A percentile compares a stretch with the other conserved stretches of the same genome.
phyloP scores from a whole-genome alignment of 1,284 basidiomycete species.

The Anthracocystis panici-leucophaei region DNA sequence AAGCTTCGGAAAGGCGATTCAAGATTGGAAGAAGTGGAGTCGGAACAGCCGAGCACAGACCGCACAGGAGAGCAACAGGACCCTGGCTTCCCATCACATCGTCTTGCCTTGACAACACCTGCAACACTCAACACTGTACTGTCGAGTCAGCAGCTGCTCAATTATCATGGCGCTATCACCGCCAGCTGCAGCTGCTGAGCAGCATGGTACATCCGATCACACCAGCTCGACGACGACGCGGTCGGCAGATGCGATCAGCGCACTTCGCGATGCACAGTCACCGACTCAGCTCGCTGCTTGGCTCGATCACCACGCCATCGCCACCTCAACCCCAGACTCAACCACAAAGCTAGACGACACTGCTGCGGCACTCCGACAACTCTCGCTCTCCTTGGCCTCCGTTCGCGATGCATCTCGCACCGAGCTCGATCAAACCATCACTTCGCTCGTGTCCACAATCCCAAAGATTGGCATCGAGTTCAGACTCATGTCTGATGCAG shows the following conservation, averaged over 20 bases:
- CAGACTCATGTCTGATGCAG: constrained; percentile 42
- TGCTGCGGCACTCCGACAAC: constrained; percentile 22
- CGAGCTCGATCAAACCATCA: constrained; percentile 40
- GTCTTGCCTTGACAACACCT: not conserved
- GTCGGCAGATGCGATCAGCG: constrained; percentile 22
- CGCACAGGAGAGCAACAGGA: constrained; percentile 5
- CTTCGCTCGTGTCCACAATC: constrained; percentile 34
- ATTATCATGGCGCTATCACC: constrained; percentile 27
- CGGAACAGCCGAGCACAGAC: constrained; percentile 30
- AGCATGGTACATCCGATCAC: constrained; percentile 17
- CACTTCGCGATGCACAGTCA: constrained; percentile 13
- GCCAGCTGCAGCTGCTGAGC: constrained; percentile 13
- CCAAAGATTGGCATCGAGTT: constrained; percentile 42
- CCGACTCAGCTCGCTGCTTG: constrained; percentile 28
- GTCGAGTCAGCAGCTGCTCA: constrained; percentile 1
- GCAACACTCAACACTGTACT: not conserved
- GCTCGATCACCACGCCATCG: constrained; percentile 26
- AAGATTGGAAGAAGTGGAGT: constrained; percentile 30
- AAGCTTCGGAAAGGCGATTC: constrained; percentile 16
- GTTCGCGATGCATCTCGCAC: constrained; percentile 30
- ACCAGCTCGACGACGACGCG: not conserved
- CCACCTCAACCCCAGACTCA: not conserved
- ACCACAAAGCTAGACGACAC: constrained; percentile 23
- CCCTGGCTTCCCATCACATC: constrained; percentile 9
- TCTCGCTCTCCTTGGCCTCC: constrained; percentile 35